These are phyloP conservation scores for Eruca vesicaria DNA, from an alignment of 441 rosid species.

Conservation along the genomic window DNA sequence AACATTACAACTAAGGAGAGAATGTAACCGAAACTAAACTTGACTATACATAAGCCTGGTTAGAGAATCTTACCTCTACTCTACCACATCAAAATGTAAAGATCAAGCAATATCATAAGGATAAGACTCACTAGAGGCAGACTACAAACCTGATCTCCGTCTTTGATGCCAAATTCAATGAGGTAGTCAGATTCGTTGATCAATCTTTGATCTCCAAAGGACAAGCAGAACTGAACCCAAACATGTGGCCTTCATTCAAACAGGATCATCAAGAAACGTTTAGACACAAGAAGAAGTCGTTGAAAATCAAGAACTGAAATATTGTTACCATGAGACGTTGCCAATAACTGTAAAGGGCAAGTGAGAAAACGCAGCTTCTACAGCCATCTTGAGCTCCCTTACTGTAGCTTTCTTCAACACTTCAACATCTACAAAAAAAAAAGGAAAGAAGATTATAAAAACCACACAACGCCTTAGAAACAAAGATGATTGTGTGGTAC, in stretches of 20 bases:
- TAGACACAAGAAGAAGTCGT: no score
- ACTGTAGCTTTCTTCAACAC: slow-evolving; percentile 62
- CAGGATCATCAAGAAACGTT: slow-evolving; percentile 1
- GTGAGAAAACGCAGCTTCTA: slow-evolving; percentile 67
- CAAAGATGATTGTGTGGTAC: no score
- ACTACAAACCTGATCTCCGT: slow-evolving; percentile 73
- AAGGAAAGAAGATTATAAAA: no score
- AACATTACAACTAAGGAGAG: neutral
- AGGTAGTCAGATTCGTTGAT: slow-evolving; percentile 55
- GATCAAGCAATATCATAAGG: no score
- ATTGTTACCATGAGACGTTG: slow-evolving; percentile 70
- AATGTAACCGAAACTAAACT: neutral
- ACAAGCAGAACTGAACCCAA: slow-evolving; percentile 87
- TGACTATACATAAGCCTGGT: neutral
- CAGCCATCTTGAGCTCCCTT: slow-evolving; percentile 70
- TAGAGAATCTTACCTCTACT: no score
- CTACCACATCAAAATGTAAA: no score
- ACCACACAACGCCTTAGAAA: no score
- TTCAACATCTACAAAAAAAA: slow-evolving; percentile 62
- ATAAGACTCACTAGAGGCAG: no score
- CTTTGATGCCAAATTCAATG: slow-evolving; percentile 61
- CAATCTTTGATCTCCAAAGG: slow-evolving; percentile 57
- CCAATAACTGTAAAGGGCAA: slow-evolving; percentile 56
- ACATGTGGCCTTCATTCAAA: slow-evolving; percentile 58
- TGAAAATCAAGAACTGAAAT: neutral